Evolutionary conservation across 371 early-diverging fungal species (phyloP).

Genomic region (Smittium culicis): DNA sequence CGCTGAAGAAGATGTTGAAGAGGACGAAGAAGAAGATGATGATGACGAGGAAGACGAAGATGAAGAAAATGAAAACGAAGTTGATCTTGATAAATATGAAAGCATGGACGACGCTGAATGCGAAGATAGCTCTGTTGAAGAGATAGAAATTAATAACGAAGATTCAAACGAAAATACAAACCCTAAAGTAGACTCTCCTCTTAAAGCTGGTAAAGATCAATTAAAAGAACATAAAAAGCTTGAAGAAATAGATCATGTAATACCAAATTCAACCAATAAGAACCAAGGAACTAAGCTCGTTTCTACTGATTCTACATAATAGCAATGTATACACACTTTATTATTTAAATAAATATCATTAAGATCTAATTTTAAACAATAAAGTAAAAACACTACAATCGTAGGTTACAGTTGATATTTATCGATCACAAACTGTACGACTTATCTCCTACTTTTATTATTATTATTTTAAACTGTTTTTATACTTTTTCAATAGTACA

Average conservation of each 20-base stretch:
- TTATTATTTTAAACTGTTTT: no score
- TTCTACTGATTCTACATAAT: no score
- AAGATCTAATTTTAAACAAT: no score
- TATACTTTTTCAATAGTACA: no score
- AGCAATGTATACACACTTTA: not conserved
- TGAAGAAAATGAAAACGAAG: conserved; percentile 16
- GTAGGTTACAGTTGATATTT: no score
- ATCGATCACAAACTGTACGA: no score
- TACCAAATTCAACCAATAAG: no score
- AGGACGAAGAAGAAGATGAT: conserved; percentile 16
- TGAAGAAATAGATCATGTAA: conserved; percentile 2
- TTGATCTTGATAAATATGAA: conserved; percentile 12
- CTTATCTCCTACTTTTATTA: no score
- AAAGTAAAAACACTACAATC: no score
- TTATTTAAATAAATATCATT: not conserved
- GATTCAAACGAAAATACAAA: conserved; percentile 11
- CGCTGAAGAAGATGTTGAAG: conserved; percentile 17
- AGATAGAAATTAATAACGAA: conserved; percentile 1
- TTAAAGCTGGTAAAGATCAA: not conserved
- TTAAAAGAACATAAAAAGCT: not conserved
- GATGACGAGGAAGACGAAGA: conserved; percentile 20
- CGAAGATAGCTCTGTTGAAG: no score
- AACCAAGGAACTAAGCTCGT: no score
- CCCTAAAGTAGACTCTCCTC: not conserved
- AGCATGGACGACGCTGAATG: conserved; percentile 16